Evolutionary conservation across 2,329 filamentous ascomycete genomes (phyloP).

Genomic region (Atkinsonella texensis): DNA sequence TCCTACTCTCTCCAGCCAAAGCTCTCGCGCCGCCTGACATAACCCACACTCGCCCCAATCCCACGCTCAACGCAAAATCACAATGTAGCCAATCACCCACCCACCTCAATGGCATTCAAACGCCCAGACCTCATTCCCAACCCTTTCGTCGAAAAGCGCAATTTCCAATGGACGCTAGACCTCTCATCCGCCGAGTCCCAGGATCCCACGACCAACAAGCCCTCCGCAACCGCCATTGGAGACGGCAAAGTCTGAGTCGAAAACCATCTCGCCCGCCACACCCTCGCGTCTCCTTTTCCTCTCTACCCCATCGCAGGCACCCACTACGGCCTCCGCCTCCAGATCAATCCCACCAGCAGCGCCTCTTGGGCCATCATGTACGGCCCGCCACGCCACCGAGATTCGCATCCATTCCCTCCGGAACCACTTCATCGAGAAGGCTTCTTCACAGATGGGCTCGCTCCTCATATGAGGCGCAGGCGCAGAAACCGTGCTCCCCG

Average conservation of each 20-base stretch:
- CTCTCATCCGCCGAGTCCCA: conserved; percentile 9
- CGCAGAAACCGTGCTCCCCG: conserved; percentile 41
- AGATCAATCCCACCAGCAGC: conserved; percentile 56
- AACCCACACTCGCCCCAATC: too few relatives aligned
- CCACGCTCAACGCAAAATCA: neutral
- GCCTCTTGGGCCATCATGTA: conserved; percentile 56
- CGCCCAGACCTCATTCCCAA: conserved; percentile 25
- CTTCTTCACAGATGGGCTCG: conserved; percentile 39
- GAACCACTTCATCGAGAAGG: conserved; percentile 51
- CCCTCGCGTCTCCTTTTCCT: conserved; percentile 16
- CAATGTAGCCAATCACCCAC: neutral
- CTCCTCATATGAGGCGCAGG: conserved; percentile 53
- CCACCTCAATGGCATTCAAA: conserved; percentile 3
- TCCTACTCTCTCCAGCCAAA: too few relatives aligned
- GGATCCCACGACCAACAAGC: neutral
- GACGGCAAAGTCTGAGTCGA: conserved; percentile 23
- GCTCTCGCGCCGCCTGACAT: neutral
- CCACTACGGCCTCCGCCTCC: conserved; percentile 58
- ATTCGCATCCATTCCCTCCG: conserved; percentile 47
- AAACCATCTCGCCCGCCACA: conserved; percentile 23
- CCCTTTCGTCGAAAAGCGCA: conserved; percentile 34
- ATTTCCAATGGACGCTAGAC: conserved; percentile 30
- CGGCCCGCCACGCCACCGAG: conserved; percentile 46
- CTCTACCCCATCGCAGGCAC: conserved; percentile 52
- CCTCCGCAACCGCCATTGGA: conserved; percentile 27